Evolutionary conservation across 2,329 filamentous ascomycete genomes (phyloP), one percentile per base, ranked within the genome.

Genomic region (Aureobasidium sp.): DNA sequence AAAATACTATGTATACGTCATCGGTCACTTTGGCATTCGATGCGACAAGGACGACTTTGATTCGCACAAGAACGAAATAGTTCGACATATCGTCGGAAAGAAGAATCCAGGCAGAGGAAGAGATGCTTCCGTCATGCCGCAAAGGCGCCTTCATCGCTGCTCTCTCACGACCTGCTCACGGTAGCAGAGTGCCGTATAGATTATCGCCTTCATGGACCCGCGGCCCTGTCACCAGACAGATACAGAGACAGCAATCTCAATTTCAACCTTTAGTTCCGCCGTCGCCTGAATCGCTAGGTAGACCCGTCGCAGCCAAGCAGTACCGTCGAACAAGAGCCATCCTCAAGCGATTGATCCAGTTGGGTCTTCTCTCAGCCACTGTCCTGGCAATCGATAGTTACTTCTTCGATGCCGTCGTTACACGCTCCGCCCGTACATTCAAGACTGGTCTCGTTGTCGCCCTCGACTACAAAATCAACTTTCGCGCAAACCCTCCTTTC

Each of bases 401-500:
- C 66, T 80, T 89, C 71, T 95, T 94, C 75, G 90, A 91, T 56
- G 87, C 89, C 0, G 88, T 90, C 13, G 77, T 96, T 29, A 85
- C 83, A 41, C 88, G 94, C 62, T 93, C 89, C 27, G 75, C 89
- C 46, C 87, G 88, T 46, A 97, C 94, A 0, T 96, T 97, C 73
- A 81, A 82, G 44, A 85, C 85, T 2, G 93, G 92, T 8, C 77
- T 96, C 12, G 71, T 92, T 50, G 89, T 96, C 17, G 93, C 92
- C 0, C 71, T 92, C 27, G 94, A 99, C 78, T 97, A 99, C 80
- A 97, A 97, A 78, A 80, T 97, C 74, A 97, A 99, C 76, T 99
- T 99, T 75, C 85, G 90, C 6, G 82, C 89, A 6, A 79, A 91
- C 66, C 92, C 93, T 7, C 82, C 87, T 61, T 82, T 87, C 55